Evolutionary conservation across 306 rosid species (phyloP).

Genomic region (Glycine latifolia): DNA sequence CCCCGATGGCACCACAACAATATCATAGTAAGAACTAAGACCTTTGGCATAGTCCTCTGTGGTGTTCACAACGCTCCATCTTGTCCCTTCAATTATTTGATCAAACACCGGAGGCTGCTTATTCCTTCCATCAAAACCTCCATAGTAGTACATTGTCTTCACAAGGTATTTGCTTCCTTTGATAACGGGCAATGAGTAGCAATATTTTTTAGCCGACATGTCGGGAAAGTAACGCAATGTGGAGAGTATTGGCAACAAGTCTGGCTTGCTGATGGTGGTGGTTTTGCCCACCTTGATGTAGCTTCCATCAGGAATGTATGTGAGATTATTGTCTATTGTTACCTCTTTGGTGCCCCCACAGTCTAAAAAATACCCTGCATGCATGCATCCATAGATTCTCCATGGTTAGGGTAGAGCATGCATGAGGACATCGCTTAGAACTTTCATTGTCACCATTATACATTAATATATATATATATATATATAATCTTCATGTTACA

Average conservation of each 20-base stretch:
- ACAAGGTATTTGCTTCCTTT: constrained; percentile 68
- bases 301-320: constrained; percentile 65
- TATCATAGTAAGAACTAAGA: constrained; percentile 78
- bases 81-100: constrained; percentile 85
- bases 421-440: too few species aligned
- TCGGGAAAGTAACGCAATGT: constrained; percentile 81
- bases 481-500: not conserved
- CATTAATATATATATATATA: too few species aligned
- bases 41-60: constrained; percentile 74
- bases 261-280: constrained; percentile 46
- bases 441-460: too few species aligned
- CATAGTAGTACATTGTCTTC: constrained; percentile 75
- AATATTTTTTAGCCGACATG: constrained; percentile 63
- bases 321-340: constrained; percentile 51
- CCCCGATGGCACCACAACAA: constrained; percentile 56
- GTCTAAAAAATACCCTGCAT: constrained; percentile 71
- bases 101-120: constrained; percentile 82
- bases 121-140: constrained; percentile 74
- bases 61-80: constrained; percentile 76
- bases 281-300: constrained; percentile 62
- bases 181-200: constrained; percentile 68
- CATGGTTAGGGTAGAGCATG: not conserved
- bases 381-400: constrained; percentile 9
- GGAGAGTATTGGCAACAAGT: constrained; percentile 61
- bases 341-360: constrained; percentile 59